A percentile compares a stretch with the other conserved stretches of the same genome.
phyloP scores from a whole-genome alignment of 257 asterid species.

The Parsonsia alboflavescens region DNA sequence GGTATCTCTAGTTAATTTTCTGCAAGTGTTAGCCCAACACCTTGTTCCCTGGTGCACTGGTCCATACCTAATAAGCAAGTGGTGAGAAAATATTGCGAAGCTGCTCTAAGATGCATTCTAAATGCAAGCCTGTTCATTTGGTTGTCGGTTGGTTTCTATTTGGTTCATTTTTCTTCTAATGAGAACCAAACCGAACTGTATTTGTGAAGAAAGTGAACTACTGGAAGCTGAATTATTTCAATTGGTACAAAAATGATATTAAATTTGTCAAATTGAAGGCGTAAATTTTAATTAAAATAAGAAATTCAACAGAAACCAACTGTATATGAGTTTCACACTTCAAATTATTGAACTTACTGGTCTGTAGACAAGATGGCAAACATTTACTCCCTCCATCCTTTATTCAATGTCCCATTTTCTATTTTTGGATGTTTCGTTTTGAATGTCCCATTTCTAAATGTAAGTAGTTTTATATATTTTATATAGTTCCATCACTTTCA shows the following conservation, averaged over 20 bases:
- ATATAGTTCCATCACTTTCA: too few relatives aligned
- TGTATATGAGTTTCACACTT: background rate
- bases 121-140: background rate
- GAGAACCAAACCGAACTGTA: background rate
- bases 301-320: background rate
- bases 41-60: background rate
- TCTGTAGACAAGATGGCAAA: too few relatives aligned
- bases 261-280: background rate
- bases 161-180: too few relatives aligned
- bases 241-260: too few relatives aligned
- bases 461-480: too few relatives aligned
- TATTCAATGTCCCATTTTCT: too few relatives aligned
- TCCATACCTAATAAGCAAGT: background rate
- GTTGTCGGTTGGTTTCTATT: background rate
- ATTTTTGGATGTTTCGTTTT: too few relatives aligned
- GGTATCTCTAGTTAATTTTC: background rate
- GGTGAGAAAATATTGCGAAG: background rate
- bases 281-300: too few relatives aligned
- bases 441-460: too few relatives aligned
- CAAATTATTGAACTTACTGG: too few relatives aligned
- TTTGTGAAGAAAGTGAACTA: background rate
- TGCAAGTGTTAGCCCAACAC: background rate
- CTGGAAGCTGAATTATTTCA: background rate
- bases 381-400: too few relatives aligned
- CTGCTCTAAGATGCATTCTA: background rate